Conservation (phyloP, 495 filamentous ascomycete species). For the Neurospora sp. region DNA sequence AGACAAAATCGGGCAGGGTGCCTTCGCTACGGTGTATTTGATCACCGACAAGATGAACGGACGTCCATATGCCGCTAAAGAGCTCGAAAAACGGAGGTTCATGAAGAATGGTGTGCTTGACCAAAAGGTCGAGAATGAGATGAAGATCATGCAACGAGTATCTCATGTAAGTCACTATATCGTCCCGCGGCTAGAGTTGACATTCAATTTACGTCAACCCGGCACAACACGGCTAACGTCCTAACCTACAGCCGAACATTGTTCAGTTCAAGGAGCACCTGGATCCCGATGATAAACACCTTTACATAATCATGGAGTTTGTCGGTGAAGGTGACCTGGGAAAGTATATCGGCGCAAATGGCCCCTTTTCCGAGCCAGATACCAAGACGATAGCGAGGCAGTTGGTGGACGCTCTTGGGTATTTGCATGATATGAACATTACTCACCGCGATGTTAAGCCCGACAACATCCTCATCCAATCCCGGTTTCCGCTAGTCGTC, state of each 20-base stretch:
- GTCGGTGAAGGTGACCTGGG: slow-evolving; percentile 80
- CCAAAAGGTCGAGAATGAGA: slow-evolving; percentile 85
- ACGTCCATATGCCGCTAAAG: slow-evolving; percentile 74
- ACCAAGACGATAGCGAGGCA: slow-evolving; percentile 64
- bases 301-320: slow-evolving; percentile 91
- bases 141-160: slow-evolving; percentile 80
- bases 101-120: slow-evolving; percentile 80
- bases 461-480: slow-evolving; percentile 84
- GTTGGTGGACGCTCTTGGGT: slow-evolving; percentile 71
- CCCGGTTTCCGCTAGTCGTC: slow-evolving; percentile 50
- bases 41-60: slow-evolving; percentile 73
- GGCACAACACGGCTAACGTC: slow-evolving; percentile 7
- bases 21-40: slow-evolving; percentile 87
- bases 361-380: slow-evolving; percentile 54
- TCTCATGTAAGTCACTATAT: slow-evolving; percentile 55
- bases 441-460: slow-evolving; percentile 97
- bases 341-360: slow-evolving; percentile 49
- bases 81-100: slow-evolving; percentile 80
- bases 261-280: slow-evolving; percentile 81
- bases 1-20: slow-evolving; percentile 75
- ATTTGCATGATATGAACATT: slow-evolving; percentile 76
- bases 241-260: slow-evolving; percentile 61
- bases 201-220: neutral
- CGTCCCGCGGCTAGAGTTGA: neutral
- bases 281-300: slow-evolving; percentile 65